Conservation (phyloP, 1,139 yeast species). For the Pichia sp. region DNA sequence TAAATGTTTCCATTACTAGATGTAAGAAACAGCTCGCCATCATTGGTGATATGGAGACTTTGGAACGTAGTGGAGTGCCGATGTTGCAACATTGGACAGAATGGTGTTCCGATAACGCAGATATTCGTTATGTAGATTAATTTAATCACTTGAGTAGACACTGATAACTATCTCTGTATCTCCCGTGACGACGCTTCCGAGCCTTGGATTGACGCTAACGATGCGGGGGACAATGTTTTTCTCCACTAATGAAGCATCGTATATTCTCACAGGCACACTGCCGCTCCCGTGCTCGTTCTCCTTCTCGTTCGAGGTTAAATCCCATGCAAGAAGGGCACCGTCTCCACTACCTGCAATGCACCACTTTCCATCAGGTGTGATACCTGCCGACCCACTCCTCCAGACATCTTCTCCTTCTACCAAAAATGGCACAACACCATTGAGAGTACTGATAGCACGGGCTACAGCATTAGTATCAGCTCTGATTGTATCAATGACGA, state of each 20-base stretch:
- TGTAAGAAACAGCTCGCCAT: conserved; percentile 82
- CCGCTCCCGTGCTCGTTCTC: too few species aligned
- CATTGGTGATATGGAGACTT: conserved; percentile 74
- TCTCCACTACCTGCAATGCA: conserved; percentile 67
- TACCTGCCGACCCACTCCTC: too few species aligned
- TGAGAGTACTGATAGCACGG: conserved; percentile 18
- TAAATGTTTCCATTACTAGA: conserved; percentile 90
- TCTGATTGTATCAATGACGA: conserved; percentile 20
- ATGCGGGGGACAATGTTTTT: conserved; percentile 46
- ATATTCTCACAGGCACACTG: conserved; percentile 6
- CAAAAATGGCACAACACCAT: background rate
- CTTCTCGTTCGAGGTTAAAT: conserved; percentile 34
- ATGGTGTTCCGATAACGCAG: conserved; percentile 64
- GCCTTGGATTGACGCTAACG: conserved; percentile 69
- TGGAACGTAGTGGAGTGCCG: conserved; percentile 32
- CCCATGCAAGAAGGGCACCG: conserved; percentile 56
- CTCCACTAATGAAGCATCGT: conserved; percentile 3
- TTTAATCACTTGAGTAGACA: too few species aligned
- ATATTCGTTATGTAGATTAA: conserved; percentile 55
- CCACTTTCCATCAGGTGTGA: conserved; percentile 75
- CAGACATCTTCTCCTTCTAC: too few species aligned
- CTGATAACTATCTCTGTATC: conserved; percentile 41
- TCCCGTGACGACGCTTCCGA: conserved; percentile 74
- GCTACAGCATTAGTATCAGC: too few species aligned
- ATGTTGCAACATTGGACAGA: conserved; percentile 62